phyloP scores from a whole-genome alignment of 495 filamentous ascomycete species.

The Aspergillus sclerotiicarbonarius region DNA sequence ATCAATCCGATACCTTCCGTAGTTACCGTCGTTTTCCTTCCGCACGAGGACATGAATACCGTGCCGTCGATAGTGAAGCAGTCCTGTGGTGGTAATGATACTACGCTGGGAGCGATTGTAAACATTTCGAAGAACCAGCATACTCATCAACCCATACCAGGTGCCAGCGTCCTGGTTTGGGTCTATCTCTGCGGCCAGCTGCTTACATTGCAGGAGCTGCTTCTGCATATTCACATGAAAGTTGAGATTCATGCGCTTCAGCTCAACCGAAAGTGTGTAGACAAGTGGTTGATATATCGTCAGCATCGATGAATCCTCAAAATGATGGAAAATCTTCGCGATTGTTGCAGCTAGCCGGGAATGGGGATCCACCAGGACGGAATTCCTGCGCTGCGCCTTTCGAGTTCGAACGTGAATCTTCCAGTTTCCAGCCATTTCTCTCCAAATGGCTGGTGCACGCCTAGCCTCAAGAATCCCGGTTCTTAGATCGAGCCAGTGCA shows the following conservation, averaged over 20 bases:
- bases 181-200: constrained; percentile 51
- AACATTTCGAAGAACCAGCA: constrained; percentile 48
- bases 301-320: constrained; percentile 30
- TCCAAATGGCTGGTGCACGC: constrained; percentile 31
- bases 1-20: constrained; percentile 48
- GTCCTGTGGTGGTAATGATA: constrained; percentile 49
- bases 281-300: constrained; percentile 32
- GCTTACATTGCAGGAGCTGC: constrained; percentile 21
- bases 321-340: constrained; percentile 29
- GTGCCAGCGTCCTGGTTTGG: constrained; percentile 49
- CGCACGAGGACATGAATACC: constrained; percentile 40
- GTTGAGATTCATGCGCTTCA: constrained; percentile 49
- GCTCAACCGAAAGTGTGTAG: constrained; percentile 31
- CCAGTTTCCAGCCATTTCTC: constrained; percentile 32
- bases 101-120: constrained; percentile 37
- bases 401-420: constrained; percentile 23
- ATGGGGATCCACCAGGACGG: constrained; percentile 33
- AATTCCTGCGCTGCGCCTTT: constrained; percentile 18
- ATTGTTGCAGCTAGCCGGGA: constrained; percentile 27
- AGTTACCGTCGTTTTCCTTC: constrained; percentile 32
- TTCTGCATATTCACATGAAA: constrained; percentile 39
- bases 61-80: constrained; percentile 16
- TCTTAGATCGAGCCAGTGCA: constrained; percentile 58
- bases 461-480: constrained; percentile 39
- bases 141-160: constrained; percentile 52